These are phyloP conservation scores for Mallotus nudiflorus DNA, from an alignment of 345 rosid species.

Conservation along the genomic window DNA sequence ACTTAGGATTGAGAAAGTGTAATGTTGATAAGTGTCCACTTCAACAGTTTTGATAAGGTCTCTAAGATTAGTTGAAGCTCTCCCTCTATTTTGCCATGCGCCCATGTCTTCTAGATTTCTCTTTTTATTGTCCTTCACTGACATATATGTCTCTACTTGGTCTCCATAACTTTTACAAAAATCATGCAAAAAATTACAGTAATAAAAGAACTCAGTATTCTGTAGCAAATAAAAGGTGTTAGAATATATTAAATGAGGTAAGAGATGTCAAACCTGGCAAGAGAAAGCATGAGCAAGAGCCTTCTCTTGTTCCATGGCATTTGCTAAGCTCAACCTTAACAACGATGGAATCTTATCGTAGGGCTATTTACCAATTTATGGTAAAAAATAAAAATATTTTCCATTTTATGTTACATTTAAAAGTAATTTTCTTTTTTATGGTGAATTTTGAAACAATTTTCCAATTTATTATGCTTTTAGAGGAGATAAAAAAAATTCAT, in stretches of 20 bases:
- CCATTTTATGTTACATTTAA: too few relatives aligned
- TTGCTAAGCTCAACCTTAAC: conserved; percentile 52
- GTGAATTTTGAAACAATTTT: too few relatives aligned
- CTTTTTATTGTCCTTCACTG: conserved; percentile 52
- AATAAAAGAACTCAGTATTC: background rate
- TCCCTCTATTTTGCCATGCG: conserved; percentile 27
- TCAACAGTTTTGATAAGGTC: conserved; percentile 19
- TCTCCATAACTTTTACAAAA: conserved; percentile 46
- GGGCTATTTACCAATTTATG: too few relatives aligned
- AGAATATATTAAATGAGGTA: background rate
- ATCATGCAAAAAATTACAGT: background rate
- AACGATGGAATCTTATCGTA: conserved; percentile 72
- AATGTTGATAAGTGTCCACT: conserved; percentile 19
- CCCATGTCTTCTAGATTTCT: conserved; percentile 29
- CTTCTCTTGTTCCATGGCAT: conserved; percentile 25
- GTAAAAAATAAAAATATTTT: too few relatives aligned
- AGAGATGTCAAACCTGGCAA: conserved; percentile 40
- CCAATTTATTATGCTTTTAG: too few relatives aligned
- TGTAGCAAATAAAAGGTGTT: background rate
- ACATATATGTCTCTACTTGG: conserved; percentile 38
- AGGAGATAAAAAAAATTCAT: too few relatives aligned
- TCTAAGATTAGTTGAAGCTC: background rate
- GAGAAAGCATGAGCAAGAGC: conserved; percentile 21
- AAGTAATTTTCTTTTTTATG: too few relatives aligned
- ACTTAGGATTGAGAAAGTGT: conserved; percentile 1